Evolutionary conservation across 257 asterid genomes (phyloP).

Genomic region (Solanum rostratum): DNA sequence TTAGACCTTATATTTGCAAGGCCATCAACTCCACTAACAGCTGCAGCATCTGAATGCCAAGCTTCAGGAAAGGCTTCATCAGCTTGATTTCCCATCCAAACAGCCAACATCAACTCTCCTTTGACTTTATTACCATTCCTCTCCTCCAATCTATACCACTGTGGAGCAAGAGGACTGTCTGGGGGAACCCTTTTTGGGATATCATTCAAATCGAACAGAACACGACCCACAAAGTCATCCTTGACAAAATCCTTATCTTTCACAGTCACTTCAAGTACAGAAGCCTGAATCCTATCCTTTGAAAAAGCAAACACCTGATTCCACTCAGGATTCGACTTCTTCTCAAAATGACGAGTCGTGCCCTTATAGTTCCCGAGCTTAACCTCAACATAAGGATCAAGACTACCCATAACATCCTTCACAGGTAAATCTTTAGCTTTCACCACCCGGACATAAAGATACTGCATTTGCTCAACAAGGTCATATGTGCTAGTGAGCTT

Average conservation of each 20-base stretch:
- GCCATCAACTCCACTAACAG: conserved; percentile 32
- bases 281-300: conserved; percentile 37
- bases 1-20: conserved; percentile 36
- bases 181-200: conserved; percentile 48
- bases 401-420: conserved; percentile 38
- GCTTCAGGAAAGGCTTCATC: conserved; percentile 50
- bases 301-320: conserved; percentile 42
- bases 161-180: conserved; percentile 45
- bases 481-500: conserved; percentile 47
- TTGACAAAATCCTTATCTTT: conserved; percentile 36
- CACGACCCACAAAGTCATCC: conserved; percentile 38
- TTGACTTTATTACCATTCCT: conserved; percentile 24
- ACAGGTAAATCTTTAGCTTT: conserved; percentile 36
- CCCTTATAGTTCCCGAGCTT: conserved; percentile 42
- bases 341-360: conserved; percentile 37
- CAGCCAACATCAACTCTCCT: conserved; percentile 45
- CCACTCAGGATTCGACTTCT: conserved; percentile 39
- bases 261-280: conserved; percentile 31
- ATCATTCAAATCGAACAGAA: conserved; percentile 35
- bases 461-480: conserved; percentile 47
- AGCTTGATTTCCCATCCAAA: conserved; percentile 49
- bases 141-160: conserved; percentile 44
- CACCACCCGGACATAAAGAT: conserved; percentile 40
- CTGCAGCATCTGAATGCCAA: conserved; percentile 46
- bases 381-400: conserved; percentile 47